Evolutionary conservation across 768 basidiomycete species (phyloP).

Genomic region (Dacryopinax spathularia): DNA sequence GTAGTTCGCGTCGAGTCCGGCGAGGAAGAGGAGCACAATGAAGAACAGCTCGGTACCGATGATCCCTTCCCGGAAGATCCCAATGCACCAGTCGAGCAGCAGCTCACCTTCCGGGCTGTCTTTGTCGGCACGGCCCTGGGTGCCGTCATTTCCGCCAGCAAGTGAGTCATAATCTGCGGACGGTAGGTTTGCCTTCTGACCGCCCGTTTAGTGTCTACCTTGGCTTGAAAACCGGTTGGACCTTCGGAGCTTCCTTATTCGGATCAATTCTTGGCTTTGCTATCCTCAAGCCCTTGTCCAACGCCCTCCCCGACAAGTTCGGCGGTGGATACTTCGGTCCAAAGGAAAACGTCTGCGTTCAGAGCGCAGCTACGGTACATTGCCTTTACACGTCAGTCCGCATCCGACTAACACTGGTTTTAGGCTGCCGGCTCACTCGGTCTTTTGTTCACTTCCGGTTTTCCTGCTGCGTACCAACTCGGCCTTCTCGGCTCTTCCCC

Average conservation of each 20-base stretch:
- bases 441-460: slow-evolving; percentile 43
- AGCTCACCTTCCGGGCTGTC: slow-evolving; percentile 25
- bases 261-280: slow-evolving; percentile 50
- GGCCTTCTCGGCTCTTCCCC: slow-evolving; percentile 34
- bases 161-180: too few species aligned
- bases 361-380: slow-evolving; percentile 44
- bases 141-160: slow-evolving; percentile 41
- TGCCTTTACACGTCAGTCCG: too few species aligned
- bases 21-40: not conserved
- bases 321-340: slow-evolving; percentile 45
- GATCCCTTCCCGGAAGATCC: slow-evolving; percentile 44
- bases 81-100: slow-evolving; percentile 31
- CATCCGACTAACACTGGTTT: too few species aligned
- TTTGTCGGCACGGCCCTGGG: slow-evolving; percentile 39
- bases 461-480: slow-evolving; percentile 48
- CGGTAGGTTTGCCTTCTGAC: too few species aligned
- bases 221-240: slow-evolving; percentile 54
- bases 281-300: slow-evolving; percentile 44
- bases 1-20: not conserved
- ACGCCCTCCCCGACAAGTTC: slow-evolving; percentile 33
- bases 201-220: slow-evolving; percentile 50
- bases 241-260: slow-evolving; percentile 49
- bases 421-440: slow-evolving; percentile 25
- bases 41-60: slow-evolving; percentile 8
- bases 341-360: slow-evolving; percentile 53